These are phyloP conservation scores for Metschnikowia baotianmanensis DNA, from an alignment of 805 yeast genomes.

Conservation along the genomic window DNA sequence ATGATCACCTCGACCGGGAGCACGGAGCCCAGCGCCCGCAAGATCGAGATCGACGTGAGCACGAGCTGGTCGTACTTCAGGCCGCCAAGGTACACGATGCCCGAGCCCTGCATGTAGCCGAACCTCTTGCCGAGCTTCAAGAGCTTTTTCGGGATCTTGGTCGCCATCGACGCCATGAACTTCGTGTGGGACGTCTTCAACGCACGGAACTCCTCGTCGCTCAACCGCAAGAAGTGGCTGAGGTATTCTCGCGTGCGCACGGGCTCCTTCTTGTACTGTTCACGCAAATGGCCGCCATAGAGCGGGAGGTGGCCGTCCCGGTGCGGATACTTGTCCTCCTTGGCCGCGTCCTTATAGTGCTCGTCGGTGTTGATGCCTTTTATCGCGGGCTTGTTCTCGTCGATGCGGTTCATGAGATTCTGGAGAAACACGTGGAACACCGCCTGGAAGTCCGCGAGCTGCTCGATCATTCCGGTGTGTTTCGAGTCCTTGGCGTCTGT, in stretches of 20 bases:
- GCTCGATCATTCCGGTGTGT: not conserved
- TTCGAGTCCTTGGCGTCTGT: not conserved
- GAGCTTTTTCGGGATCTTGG: conserved; percentile 23
- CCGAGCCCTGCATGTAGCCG: conserved; percentile 35
- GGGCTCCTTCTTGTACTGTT: conserved; percentile 29
- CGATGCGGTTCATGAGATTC: conserved; percentile 19
- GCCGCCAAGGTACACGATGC: conserved; percentile 41
- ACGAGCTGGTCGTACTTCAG: conserved; percentile 35
- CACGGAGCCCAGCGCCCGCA: conserved; percentile 32
- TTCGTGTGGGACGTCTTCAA: conserved; percentile 23
- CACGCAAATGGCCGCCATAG: conserved; percentile 37
- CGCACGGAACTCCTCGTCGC: conserved; percentile 19
- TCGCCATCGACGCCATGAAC: conserved; percentile 24
- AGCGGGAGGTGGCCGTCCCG: conserved; percentile 27
- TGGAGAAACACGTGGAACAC: conserved; percentile 22
- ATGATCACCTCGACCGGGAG: conserved; percentile 39
- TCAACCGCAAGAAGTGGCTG: conserved; percentile 21
- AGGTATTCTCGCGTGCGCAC: conserved; percentile 28
- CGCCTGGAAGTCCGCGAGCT: conserved; percentile 16
- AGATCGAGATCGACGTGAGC: conserved; percentile 30
- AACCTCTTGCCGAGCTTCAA: conserved; percentile 17
- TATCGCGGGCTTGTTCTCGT: conserved; percentile 23
- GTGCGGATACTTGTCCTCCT: conserved; percentile 20
- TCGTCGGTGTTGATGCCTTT: conserved; percentile 25
- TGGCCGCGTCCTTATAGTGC: conserved; percentile 24